These are phyloP conservation scores for Lumnitzera littorea DNA, from an alignment of 345 rosid genomes.

Conservation along the genomic window DNA sequence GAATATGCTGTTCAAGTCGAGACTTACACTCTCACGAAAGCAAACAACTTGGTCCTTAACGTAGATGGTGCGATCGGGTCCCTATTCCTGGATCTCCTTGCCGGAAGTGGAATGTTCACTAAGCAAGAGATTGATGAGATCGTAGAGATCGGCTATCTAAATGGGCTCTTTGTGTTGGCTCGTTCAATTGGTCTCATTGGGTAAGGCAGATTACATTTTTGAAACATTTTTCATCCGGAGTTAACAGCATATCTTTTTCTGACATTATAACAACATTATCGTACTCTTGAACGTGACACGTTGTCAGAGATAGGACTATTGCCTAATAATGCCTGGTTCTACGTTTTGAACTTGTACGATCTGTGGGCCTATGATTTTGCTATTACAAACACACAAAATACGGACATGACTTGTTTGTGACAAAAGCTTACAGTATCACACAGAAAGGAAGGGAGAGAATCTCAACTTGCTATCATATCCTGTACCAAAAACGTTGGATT, in stretches of 20 bases:
- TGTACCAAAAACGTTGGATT: too few relatives aligned
- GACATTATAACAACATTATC: background rate
- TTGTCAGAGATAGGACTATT: too few relatives aligned
- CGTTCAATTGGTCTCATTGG: conserved; percentile 89
- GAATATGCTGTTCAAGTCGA: conserved; percentile 87
- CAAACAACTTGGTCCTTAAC: conserved; percentile 77
- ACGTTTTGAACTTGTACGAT: background rate
- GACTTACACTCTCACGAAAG: conserved; percentile 77
- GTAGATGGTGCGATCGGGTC: conserved; percentile 93
- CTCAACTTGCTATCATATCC: too few relatives aligned
- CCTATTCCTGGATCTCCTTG: conserved; percentile 92
- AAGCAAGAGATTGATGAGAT: conserved; percentile 92
- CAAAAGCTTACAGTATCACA: background rate
- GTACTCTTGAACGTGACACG: background rate
- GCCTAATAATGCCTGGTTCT: background rate
- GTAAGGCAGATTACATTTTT: conserved; percentile 23
- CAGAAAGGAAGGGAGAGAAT: background rate
- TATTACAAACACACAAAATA: background rate
- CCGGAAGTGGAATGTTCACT: conserved; percentile 87
- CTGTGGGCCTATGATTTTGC: background rate
- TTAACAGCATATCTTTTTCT: background rate
- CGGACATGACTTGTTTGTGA: background rate
- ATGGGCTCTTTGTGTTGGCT: conserved; percentile 92
- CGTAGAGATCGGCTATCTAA: conserved; percentile 75
- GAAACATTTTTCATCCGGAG: conserved; percentile 1